Conservation (phyloP, 2,329 filamentous ascomycete species). For the Aspergillus eucalypticola region DNA sequence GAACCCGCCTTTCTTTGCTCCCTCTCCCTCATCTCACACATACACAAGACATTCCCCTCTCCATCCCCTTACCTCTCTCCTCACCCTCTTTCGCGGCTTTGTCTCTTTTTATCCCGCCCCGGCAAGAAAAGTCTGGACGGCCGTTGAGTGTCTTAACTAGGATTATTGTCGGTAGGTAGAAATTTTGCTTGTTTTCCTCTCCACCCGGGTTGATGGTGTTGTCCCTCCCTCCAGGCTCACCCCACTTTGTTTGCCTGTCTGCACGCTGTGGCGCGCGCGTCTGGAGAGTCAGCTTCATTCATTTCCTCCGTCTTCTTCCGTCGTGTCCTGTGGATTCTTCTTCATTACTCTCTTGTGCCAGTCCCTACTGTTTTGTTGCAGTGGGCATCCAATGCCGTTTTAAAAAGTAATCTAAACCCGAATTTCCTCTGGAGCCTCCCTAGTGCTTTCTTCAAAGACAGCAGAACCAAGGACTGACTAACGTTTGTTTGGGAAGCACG, state of each 20-base stretch:
- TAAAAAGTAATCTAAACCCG: neutral
- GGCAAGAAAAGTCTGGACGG: neutral
- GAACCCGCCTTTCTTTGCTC: neutral
- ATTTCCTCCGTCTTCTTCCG: slow-evolving; percentile 3
- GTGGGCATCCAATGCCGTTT: neutral
- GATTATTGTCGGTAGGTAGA: neutral
- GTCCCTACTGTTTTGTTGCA: neutral
- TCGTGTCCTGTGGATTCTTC: slow-evolving; percentile 4
- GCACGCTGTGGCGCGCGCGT: slow-evolving; percentile 7
- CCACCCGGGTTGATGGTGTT: slow-evolving; percentile 9
- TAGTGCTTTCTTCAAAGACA: neutral
- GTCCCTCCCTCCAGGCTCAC: slow-evolving; percentile 4
- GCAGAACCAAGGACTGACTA: neutral
- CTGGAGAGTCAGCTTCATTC: slow-evolving; percentile 10
- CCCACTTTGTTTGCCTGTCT: slow-evolving; percentile 10
- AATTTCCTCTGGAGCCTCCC: too few species aligned
- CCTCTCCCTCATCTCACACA: neutral
- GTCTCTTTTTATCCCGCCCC: neutral
- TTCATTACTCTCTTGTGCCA: neutral
- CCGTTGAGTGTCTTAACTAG: neutral
- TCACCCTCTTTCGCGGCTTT: neutral
- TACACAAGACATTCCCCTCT: neutral
- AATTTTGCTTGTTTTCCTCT: neutral
- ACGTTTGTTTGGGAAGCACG: neutral
- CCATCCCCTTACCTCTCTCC: neutral